These are phyloP conservation scores for Anastatica hierochuntica DNA, from an alignment of 345 rosid genomes.

Conservation along the genomic window DNA sequence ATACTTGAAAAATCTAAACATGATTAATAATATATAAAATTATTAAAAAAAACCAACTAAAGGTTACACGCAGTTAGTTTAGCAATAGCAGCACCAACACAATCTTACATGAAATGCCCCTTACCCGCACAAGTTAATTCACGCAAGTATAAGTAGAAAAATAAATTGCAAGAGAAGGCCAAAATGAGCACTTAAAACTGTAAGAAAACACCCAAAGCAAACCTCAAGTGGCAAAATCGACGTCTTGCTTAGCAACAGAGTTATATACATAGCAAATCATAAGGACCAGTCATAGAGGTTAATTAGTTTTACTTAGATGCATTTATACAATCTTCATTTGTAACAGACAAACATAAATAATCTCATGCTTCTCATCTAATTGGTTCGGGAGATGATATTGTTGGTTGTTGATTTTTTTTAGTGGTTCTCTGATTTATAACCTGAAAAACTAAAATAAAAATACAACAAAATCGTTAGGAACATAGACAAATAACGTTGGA, in stretches of 20 bases:
- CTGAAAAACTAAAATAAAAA: conserved; percentile 22
- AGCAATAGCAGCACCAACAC: not conserved
- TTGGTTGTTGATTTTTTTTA: too few relatives aligned
- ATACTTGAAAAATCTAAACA: too few relatives aligned
- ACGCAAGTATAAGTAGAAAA: not conserved
- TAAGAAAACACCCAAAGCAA: conserved; percentile 9
- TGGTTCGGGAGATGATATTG: not conserved
- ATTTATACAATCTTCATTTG: too few relatives aligned
- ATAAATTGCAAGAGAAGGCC: not conserved
- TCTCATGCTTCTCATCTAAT: not conserved
- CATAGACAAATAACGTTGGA: not conserved
- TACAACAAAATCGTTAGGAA: not conserved
- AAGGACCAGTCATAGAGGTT: not conserved
- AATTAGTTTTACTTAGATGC: not conserved
- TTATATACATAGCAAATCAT: not conserved
- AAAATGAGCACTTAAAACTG: not conserved
- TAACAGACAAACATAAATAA: too few relatives aligned
- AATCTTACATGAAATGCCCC: too few relatives aligned
- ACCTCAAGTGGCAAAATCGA: not conserved
- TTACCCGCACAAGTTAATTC: too few relatives aligned
- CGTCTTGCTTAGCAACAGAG: not conserved
- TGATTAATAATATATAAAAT: too few relatives aligned
- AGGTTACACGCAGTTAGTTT: too few relatives aligned
- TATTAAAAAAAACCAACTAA: too few relatives aligned
- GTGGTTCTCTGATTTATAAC: conserved; percentile 7